Evolutionary conservation across 768 basidiomycete genomes (phyloP).

Genomic region (Ephemerocybe angulata): DNA sequence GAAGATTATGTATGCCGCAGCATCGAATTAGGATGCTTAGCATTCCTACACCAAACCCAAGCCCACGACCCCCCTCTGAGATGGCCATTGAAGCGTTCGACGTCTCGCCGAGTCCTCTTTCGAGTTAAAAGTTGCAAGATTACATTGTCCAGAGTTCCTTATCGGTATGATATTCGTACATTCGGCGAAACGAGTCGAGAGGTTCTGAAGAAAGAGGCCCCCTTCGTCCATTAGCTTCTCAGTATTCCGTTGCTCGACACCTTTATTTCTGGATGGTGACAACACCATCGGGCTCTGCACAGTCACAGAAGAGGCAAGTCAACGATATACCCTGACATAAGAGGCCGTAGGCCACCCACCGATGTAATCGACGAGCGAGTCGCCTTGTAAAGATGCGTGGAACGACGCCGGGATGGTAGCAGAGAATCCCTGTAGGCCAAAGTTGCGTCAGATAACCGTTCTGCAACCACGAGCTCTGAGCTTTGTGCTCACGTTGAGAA

Average conservation of each 20-base stretch:
- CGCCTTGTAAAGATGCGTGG: neutral
- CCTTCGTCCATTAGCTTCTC: neutral
- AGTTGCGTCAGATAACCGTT: neutral
- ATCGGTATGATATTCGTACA: too few relatives aligned
- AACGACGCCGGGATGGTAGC: neutral
- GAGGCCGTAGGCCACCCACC: neutral
- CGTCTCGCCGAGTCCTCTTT: too few relatives aligned
- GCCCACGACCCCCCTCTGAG: too few relatives aligned
- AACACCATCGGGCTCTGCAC: constrained; percentile 6
- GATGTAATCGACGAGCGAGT: constrained; percentile 4
- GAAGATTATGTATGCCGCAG: too few relatives aligned
- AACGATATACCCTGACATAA: neutral
- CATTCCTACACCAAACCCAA: too few relatives aligned
- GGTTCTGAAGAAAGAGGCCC: too few relatives aligned
- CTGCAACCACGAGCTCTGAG: neutral
- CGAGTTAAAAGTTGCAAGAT: too few relatives aligned
- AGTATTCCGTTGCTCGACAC: neutral
- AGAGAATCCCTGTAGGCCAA: constrained; percentile 3
- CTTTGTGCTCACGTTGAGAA: constrained; percentile 4
- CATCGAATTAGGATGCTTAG: too few relatives aligned
- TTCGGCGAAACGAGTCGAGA: too few relatives aligned
- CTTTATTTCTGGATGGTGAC: constrained; percentile 6
- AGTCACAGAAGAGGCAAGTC: neutral
- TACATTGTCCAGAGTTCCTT: too few relatives aligned
- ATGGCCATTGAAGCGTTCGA: too few relatives aligned